Evolutionary conservation across 2,329 filamentous ascomycete genomes (phyloP).

Genomic region (Stemphylium vesicarium): DNA sequence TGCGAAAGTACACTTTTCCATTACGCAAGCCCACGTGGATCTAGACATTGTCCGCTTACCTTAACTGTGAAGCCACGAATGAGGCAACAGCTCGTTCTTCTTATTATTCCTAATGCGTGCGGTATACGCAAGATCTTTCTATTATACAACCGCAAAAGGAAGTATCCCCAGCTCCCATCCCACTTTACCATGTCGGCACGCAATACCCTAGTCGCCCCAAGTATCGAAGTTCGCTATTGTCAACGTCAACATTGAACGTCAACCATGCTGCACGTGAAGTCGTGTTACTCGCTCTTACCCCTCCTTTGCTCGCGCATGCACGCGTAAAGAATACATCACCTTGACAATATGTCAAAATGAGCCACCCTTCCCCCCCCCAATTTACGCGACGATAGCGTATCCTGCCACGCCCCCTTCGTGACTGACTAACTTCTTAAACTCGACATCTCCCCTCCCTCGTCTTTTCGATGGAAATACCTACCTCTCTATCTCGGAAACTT

Average conservation of each 20-base stretch:
- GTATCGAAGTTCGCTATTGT: neutral
- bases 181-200: neutral
- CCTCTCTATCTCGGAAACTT: slow-evolving; percentile 17
- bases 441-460: neutral
- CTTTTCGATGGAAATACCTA: slow-evolving; percentile 24
- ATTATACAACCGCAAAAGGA: no score
- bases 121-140: no score
- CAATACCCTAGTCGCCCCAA: neutral
- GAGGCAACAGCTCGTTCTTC: no score
- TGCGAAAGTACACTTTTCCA: slow-evolving; percentile 1
- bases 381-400: slow-evolving; percentile 13
- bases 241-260: no score
- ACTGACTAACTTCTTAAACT: slow-evolving; percentile 12
- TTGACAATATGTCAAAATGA: slow-evolving; percentile 16
- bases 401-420: neutral
- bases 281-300: neutral
- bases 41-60: neutral
- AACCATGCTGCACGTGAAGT: slow-evolving; percentile 4
- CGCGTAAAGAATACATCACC: slow-evolving; percentile 30
- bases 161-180: no score
- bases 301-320: slow-evolving; percentile 3
- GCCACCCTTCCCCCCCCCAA: neutral
- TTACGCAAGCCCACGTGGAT: neutral
- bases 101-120: no score
- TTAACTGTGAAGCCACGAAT: neutral